These are phyloP conservation scores for Carex cristatella DNA, from an alignment of 176 grass and related monocot genomes.

Conservation along the genomic window DNA sequence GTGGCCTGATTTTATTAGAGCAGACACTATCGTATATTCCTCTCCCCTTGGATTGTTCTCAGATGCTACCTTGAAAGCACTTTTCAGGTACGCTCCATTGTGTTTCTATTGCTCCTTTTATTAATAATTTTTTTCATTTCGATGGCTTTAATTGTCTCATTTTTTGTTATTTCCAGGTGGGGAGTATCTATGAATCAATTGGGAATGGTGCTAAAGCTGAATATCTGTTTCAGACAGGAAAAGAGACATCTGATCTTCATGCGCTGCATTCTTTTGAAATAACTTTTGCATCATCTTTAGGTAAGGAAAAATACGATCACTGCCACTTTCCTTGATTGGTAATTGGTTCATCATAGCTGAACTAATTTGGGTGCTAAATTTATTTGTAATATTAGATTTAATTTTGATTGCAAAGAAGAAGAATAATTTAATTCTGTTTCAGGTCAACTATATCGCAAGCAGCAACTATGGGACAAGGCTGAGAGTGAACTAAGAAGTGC, in stretches of 20 bases:
- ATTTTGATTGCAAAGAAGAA: background rate
- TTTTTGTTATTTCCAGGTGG: slow-evolving; percentile 41
- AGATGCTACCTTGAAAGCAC: slow-evolving; percentile 87
- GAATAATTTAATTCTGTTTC: slow-evolving; percentile 21
- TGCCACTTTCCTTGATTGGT: slow-evolving; percentile 17
- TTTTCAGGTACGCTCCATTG: slow-evolving; percentile 61
- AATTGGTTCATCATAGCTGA: background rate
- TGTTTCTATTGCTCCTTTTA: background rate
- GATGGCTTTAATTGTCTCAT: background rate
- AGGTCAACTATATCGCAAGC: slow-evolving; percentile 80
- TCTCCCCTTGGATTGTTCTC: slow-evolving; percentile 70
- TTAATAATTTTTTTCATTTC: background rate
- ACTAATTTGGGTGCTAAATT: background rate
- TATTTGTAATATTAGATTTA: background rate
- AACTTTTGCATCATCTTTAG: slow-evolving; percentile 56
- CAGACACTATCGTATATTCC: slow-evolving; percentile 32
- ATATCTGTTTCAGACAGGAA: slow-evolving; percentile 57
- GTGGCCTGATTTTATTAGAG: slow-evolving; percentile 49
- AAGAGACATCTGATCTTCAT: slow-evolving; percentile 51
- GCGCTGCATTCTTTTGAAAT: slow-evolving; percentile 47
- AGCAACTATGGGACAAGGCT: slow-evolving; percentile 49
- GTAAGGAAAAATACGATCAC: slow-evolving; percentile 28
- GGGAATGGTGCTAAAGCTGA: slow-evolving; percentile 77
- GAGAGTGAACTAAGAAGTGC: slow-evolving; percentile 50
- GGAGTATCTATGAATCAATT: slow-evolving; percentile 52